phyloP scores from a whole-genome alignment of 164 flowering plant genomes.

The Akebia trifoliata region DNA sequence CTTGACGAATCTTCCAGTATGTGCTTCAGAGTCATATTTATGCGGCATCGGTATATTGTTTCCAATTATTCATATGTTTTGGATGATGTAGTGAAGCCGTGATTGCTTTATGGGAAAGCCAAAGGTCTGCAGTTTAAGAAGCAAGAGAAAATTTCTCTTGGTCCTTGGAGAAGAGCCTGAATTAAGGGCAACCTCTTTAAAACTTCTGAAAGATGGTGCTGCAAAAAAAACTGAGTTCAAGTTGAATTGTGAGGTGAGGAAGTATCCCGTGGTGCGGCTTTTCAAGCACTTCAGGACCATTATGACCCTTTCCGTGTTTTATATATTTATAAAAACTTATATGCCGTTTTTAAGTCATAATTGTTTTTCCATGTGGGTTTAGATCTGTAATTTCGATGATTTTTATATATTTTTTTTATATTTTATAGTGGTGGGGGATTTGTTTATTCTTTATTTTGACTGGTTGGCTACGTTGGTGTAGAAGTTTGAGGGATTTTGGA shows the following conservation, averaged over 20 bases:
- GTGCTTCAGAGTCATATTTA: constrained; percentile 14
- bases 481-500: too few relatives aligned
- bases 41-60: constrained; percentile 5
- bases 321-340: background rate
- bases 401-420: too few relatives aligned
- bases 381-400: too few relatives aligned
- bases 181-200: too few relatives aligned
- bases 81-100: constrained; percentile 9
- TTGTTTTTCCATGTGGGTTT: background rate
- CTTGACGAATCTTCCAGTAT: too few relatives aligned
- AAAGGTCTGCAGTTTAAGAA: too few relatives aligned
- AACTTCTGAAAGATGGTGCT: too few relatives aligned
- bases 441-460: too few relatives aligned
- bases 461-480: too few relatives aligned
- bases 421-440: too few relatives aligned
- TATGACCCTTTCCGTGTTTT: constrained; percentile 10
- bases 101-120: constrained; percentile 5
- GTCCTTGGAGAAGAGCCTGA: background rate
- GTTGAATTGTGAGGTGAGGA: constrained; percentile 11
- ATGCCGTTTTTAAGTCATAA: background rate
- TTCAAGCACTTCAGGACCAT: constrained; percentile 19
- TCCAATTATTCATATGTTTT: too few relatives aligned
- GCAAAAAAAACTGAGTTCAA: constrained; percentile 1
- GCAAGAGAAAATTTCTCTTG: too few relatives aligned
- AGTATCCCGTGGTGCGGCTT: constrained; percentile 21